Base-by-base conservation (phyloP, 2,329 filamentous ascomycete genomes). In the Erysiphe pulchra region DNA sequence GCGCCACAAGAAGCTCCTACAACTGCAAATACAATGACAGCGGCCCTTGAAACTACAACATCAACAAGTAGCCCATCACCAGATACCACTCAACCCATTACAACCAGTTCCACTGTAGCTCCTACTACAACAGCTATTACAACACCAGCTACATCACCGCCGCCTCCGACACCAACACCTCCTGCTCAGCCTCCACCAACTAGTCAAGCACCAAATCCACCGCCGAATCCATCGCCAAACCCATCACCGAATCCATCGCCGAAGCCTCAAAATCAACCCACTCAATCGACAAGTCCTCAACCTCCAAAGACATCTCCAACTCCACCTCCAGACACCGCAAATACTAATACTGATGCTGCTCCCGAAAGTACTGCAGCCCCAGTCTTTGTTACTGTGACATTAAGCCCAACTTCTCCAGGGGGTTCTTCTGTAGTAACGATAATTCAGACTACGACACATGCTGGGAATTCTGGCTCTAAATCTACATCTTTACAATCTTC, bases 111-210 rank as follows among this genome's bases (percentile, higher is more conserved):
- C 37, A 43, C 49, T 45, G 48, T 39, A 46, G 47, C 47, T 39
- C 49, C 48, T 43, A 39, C 47, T n/a, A 48, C 48, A 13, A 49
- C 53, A 40, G 50, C 54, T 46, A 51, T 49, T 50, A 53, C 53
- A 55, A 54, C 54, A 50, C 52, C 30, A 48, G 54, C 49, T 51
- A 47, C 53, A 36, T 32, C 54, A 47, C 45, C 3, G 46, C 49
- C 3, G 33, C 36, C 56, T 32, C 45, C 18, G 34, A 40, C n/a
- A 33, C 46, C 12, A 42, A 18, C 40, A 8, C 16, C 46, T 18
- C 34, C 36, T 12, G 41, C 45, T 10, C 31, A 16, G 6, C 34
- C 45, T 16, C 32, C 45, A 9, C 18, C 44, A 13, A 40, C 44
- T 34, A 18, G 46, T 20, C 18, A 43, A n/a, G 43, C 50, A 12